These are phyloP conservation scores for Coprinellus aureogranulatus DNA, from an alignment of 768 basidiomycete genomes.

Conservation along the genomic window DNA sequence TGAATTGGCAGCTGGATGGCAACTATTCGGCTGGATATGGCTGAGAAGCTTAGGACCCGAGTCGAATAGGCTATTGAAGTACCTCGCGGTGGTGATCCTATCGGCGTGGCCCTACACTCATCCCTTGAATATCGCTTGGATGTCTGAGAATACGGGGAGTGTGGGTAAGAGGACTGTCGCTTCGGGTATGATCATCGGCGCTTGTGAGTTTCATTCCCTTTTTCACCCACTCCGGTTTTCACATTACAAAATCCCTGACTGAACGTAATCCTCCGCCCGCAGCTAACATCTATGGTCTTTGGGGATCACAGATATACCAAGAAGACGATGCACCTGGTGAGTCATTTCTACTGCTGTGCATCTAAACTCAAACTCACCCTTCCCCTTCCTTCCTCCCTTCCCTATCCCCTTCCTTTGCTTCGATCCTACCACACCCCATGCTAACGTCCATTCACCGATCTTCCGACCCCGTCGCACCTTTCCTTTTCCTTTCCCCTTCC, in stretches of 20 bases:
- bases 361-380: not conserved
- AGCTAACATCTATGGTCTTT: conserved; percentile 30
- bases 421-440: too few relatives aligned
- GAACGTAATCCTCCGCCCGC: too few relatives aligned
- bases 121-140: conserved; percentile 39
- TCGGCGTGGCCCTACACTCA: conserved; percentile 39
- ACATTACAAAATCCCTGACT: too few relatives aligned
- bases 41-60: conserved; percentile 28
- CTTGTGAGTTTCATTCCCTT: conserved; percentile 22
- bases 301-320: conserved; percentile 36
- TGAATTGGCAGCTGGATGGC: conserved; percentile 37
- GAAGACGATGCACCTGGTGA: conserved; percentile 35
- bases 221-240: not conserved
- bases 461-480: not conserved
- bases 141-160: conserved; percentile 39
- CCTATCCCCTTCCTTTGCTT: too few relatives aligned
- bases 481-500: too few relatives aligned
- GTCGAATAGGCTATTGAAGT: conserved; percentile 29
- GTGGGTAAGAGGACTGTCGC: conserved; percentile 33
- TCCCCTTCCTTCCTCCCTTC: too few relatives aligned
- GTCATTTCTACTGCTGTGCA: not conserved
- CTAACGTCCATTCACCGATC: not conserved
- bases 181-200: conserved; percentile 25
- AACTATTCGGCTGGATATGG: conserved; percentile 35
- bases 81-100: conserved; percentile 33